These are phyloP conservation scores for Pseudocercospora musae DNA, from an alignment of 2,329 filamentous ascomycete species.

Conservation along the genomic window DNA sequence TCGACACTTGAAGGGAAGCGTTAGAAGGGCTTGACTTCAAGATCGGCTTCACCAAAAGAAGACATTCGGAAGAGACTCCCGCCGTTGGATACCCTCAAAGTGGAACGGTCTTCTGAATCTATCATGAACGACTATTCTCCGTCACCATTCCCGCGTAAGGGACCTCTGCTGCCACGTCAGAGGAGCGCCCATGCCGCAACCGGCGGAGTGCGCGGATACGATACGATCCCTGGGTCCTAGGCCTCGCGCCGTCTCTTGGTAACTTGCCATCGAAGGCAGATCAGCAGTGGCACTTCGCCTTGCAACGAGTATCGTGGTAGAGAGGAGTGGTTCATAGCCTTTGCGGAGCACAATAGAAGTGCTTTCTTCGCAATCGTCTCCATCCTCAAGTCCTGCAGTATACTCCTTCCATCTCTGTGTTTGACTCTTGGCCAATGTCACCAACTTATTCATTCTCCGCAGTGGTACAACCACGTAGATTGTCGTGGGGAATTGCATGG, in stretches of 20 bases:
- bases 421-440: neutral
- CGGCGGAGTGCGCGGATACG: neutral
- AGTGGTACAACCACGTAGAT: neutral
- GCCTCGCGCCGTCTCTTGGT: neutral
- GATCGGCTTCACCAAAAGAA: neutral
- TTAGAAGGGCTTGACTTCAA: neutral
- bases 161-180: neutral
- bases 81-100: neutral
- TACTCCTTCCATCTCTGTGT: neutral
- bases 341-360: neutral
- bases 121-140: neutral
- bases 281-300: neutral
- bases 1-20: slow-evolving; percentile 27
- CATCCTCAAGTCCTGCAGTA: neutral
- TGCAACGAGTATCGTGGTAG: neutral
- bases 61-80: neutral
- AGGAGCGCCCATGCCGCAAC: neutral
- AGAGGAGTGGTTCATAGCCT: neutral
- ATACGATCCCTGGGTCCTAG: neutral
- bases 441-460: neutral
- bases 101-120: neutral
- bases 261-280: neutral
- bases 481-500: neutral
- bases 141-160: neutral
- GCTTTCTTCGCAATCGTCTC: neutral